Evolutionary conservation across 148 eudicot genomes (phyloP), one percentile per base, ranked within the genome.

Genomic region (Camellia japonica): DNA sequence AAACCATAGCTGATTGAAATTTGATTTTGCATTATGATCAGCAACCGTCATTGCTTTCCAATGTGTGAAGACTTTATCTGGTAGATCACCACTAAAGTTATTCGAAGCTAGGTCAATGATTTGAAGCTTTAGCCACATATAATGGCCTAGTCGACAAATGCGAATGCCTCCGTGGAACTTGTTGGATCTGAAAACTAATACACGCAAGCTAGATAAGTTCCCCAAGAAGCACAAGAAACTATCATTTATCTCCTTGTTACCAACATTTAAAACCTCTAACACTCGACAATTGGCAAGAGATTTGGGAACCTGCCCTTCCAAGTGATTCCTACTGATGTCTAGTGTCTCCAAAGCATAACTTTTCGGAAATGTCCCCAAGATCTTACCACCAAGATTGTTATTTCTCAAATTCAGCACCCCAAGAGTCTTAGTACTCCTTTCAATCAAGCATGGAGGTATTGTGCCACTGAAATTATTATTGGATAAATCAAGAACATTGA

Each of bases 151-250:
- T 30, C 38, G 38, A 30, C 89, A 75, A 85, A 81, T 49, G 8
- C 12, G 15, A 58, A 87, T 15, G 46, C 71, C 44, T 71, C 90
- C 95, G 9, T 77, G 60, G 18, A 91, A 89, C 18, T 44, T 83
- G 83, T 91, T 91, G 51, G 84, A 79, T 4, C 88, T 77, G 44
- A 91, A 75, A 30, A 86, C 86, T 5, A 92, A 85, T 41, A 92
- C 93, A 5, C 84, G 86, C 78, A 92, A 76, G 16, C 66, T 42
- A 73, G 85, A 78, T 56, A 23, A 77, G 43, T 80, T 74, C 38
- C 54, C 80, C 75, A 90, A 80, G 23, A 79, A 83, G 65, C 87
- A 88, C 6, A 93, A 93, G 59, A 84, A 90, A 4, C 59, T 78
- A 70, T 86, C 92, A 6, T 65, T 54, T 2, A 93, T 68, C 13